A percentile compares a stretch with the other conserved stretches of the same genome.
Conservation (phyloP, 495 filamentous ascomycete species). For the Aspergillus affinis region DNA sequence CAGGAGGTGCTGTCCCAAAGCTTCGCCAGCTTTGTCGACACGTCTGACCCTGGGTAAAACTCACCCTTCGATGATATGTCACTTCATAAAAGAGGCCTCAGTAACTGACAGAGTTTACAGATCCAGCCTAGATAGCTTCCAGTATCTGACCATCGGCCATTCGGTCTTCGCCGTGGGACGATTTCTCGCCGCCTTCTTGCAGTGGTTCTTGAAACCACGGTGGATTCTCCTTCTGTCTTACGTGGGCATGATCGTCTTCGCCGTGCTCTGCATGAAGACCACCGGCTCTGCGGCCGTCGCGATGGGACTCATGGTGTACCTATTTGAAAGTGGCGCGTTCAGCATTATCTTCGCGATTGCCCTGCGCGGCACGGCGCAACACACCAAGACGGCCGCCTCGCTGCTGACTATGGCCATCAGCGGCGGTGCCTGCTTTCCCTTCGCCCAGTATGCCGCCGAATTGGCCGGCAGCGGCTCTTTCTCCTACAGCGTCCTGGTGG, state of each 20-base stretch:
- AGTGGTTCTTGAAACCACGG: slow-evolving; percentile 60
- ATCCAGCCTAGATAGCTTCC: slow-evolving; percentile 33
- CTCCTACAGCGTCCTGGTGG: slow-evolving; percentile 57
- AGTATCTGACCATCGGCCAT: slow-evolving; percentile 55
- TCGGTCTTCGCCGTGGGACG: slow-evolving; percentile 62
- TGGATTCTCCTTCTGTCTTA: slow-evolving; percentile 60
- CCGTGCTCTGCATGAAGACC: slow-evolving; percentile 55
- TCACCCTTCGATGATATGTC: slow-evolving; percentile 29
- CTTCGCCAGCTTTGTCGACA: slow-evolving; percentile 42
- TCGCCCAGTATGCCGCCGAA: slow-evolving; percentile 50
- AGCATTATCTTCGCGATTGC: slow-evolving; percentile 61
- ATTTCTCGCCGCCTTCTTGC: slow-evolving; percentile 57
- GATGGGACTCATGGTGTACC: slow-evolving; percentile 55
- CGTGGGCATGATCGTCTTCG: slow-evolving; percentile 54
- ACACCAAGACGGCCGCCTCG: slow-evolving; percentile 59
- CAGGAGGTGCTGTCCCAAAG: slow-evolving; percentile 59
- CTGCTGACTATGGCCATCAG: slow-evolving; percentile 55
- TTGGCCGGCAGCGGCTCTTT: slow-evolving; percentile 41
- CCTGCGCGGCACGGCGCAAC: slow-evolving; percentile 57
- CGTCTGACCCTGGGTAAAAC: slow-evolving; percentile 30
- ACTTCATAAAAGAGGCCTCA: not conserved
- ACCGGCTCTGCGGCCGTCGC: slow-evolving; percentile 45
- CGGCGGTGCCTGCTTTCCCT: slow-evolving; percentile 58
- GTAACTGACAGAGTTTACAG: slow-evolving; percentile 4
- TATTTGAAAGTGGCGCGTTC: slow-evolving; percentile 64